Base-by-base conservation (phyloP, 352 stramenopile genomes). In the Globisporangium orthogonon region DNA sequence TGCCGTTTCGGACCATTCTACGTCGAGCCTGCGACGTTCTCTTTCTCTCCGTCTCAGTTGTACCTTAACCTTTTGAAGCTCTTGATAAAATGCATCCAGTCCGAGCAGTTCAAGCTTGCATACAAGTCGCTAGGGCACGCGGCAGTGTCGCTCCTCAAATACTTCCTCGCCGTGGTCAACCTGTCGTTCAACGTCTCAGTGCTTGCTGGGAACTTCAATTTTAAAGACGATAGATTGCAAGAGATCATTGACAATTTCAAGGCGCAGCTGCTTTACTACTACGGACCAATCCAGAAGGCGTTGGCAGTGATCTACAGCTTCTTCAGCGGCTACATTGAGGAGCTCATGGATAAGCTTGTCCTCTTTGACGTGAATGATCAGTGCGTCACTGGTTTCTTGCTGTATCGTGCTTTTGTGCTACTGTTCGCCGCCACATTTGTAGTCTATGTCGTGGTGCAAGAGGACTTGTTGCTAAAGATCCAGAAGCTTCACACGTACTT, bases 181-280 rank as follows among this genome's bases (percentile, higher is more conserved):
- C 70, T 86, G 44, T 83, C 73, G 4, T 86, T 86, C 73, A 86
- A 86, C 66, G 69, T 86, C 29, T 72, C 65, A 1, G 70, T 86
- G 41, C 54, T 86, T 7, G 62, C 66, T 1, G 65, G 56, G 0
- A 71, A 71, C 37, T 77, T 83, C 62, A 63, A 68, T 0, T 49
- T 79, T 7, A 39, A 69, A 14, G 17, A 44, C 4, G 4, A 2
- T 0, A 50, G 56, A 1, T 28, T 83, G 2, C 35, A 58, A 2
- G n/a, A n/a, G 5, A 31, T 81, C 37, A 37, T 79, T 18, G 4
- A 47, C 7, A 58, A 28, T 7, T 78, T 76, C 56, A 54, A 62
- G 7, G 14, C 30, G 0, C 49, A 55, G 3, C 51, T 86, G 4
- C 33, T 59, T 0, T 29, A 7, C 18, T 78, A 69, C 47, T 73